Percentiles rank a stretch among this genome's conserved stretches.
These are phyloP conservation scores for Trichoderma endophyticum DNA, from an alignment of 2,329 filamentous ascomycete genomes.

Conservation along the genomic window DNA sequence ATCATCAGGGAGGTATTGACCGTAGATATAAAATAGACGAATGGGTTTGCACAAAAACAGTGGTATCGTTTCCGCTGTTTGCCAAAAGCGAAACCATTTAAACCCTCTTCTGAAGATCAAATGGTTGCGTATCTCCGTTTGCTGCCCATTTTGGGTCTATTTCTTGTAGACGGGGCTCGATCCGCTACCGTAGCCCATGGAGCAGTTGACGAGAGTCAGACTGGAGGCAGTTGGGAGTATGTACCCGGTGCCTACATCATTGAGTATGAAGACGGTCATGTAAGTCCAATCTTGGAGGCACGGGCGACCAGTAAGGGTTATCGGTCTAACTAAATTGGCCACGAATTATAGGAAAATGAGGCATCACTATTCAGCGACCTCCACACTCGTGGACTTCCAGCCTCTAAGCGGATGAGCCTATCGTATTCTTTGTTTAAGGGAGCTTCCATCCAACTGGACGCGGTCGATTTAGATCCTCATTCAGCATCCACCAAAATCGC, in stretches of 20 bases:
- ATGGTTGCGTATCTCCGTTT: constrained; percentile 1
- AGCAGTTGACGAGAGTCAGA: not conserved
- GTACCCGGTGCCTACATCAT: constrained; percentile 51
- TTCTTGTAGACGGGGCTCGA: not conserved
- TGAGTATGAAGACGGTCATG: constrained; percentile 48
- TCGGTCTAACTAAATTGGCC: constrained; percentile 21
- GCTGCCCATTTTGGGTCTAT: not conserved
- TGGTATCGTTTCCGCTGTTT: not conserved
- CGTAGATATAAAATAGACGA: not conserved
- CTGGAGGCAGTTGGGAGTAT: not conserved
- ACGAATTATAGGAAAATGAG: not conserved
- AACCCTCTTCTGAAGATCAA: not conserved
- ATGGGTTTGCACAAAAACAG: too few species aligned
- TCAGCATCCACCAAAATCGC: constrained; percentile 41
- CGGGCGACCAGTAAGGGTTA: constrained; percentile 23
- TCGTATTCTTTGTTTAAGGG: constrained; percentile 54
- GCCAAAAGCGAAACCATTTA: not conserved
- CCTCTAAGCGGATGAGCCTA: constrained; percentile 42
- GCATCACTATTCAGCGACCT: not conserved
- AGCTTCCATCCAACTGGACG: constrained; percentile 50
- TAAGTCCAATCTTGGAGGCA: not conserved
- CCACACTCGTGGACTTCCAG: not conserved
- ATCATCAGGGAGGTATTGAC: not conserved
- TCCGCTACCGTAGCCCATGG: not conserved
- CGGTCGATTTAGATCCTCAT: constrained; percentile 41